Percentiles rank a stretch among this genome's conserved stretches.
These are phyloP conservation scores for Trichoderma oligosporum DNA, from an alignment of 2,329 filamentous ascomycete species.

Conservation along the genomic window DNA sequence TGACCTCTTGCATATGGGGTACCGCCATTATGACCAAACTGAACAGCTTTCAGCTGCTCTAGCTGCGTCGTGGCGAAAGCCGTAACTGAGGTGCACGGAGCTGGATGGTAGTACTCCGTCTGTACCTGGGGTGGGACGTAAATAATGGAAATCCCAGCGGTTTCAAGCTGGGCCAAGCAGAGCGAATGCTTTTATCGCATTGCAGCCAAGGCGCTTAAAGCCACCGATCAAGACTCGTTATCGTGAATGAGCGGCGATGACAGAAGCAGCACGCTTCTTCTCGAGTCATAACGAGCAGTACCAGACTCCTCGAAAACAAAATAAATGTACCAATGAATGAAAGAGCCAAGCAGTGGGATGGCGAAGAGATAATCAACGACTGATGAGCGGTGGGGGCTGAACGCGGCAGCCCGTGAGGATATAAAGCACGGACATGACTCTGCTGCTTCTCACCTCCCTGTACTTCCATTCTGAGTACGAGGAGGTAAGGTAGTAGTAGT, in stretches of 20 bases:
- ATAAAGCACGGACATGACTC: conserved; percentile 15
- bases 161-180: conserved; percentile 14
- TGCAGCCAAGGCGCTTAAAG: conserved; percentile 12
- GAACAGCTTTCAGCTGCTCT: conserved; percentile 21
- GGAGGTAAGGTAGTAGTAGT: conserved; percentile 6
- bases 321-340: conserved; percentile 18
- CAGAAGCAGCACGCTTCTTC: conserved; percentile 3
- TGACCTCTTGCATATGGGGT: conserved; percentile 32
- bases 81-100: conserved; percentile 29
- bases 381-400: conserved; percentile 11
- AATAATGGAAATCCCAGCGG: conserved; percentile 23
- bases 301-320: conserved; percentile 25
- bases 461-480: too few relatives aligned
- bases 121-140: conserved; percentile 26
- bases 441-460: conserved; percentile 8
- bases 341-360: conserved; percentile 16
- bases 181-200: conserved; percentile 17
- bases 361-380: conserved; percentile 17
- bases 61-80: conserved; percentile 17
- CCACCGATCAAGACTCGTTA: conserved; percentile 11
- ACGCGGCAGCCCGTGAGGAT: conserved; percentile 16
- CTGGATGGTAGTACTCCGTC: background rate
- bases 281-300: conserved; percentile 24
- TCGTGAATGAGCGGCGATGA: conserved; percentile 4
- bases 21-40: conserved; percentile 42